phyloP scores from a whole-genome alignment of 1,139 yeast species.

The Pichia sp. region DNA sequence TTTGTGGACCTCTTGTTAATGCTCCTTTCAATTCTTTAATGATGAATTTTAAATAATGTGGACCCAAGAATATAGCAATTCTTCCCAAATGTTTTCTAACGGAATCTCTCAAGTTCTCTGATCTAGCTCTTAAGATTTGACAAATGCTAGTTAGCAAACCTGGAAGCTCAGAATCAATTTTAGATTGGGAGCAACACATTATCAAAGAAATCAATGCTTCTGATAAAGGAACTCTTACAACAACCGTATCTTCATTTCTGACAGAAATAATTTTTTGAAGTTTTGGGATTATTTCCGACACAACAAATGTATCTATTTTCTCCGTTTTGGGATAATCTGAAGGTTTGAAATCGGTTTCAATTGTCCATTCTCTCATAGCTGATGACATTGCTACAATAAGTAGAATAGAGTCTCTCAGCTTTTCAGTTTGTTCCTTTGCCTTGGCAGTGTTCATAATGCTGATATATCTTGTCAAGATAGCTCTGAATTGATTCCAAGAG shows the following conservation, averaged over 20 bases:
- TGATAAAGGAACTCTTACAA: conserved; percentile 71
- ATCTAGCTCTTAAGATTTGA: conserved; percentile 80
- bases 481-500: conserved; percentile 78
- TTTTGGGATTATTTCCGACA: conserved; percentile 58
- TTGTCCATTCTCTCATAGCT: conserved; percentile 40
- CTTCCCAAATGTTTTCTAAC: conserved; percentile 73
- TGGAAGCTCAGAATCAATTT: conserved; percentile 61
- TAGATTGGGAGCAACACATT: conserved; percentile 57
- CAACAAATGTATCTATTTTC: conserved; percentile 51
- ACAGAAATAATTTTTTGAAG: conserved; percentile 55
- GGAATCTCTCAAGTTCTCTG: conserved; percentile 86
- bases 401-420: conserved; percentile 56
- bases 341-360: conserved; percentile 30
- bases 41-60: conserved; percentile 68
- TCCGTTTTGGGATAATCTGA: conserved; percentile 35
- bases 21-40: conserved; percentile 76
- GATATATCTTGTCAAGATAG: conserved; percentile 68
- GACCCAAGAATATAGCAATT: conserved; percentile 63
- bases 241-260: conserved; percentile 75
- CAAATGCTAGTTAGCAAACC: conserved; percentile 80
- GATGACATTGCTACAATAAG: conserved; percentile 62
- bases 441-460: conserved; percentile 40
- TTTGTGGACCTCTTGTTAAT: conserved; percentile 83
- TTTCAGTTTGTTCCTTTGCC: conserved; percentile 39
- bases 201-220: conserved; percentile 76